Base-by-base conservation (phyloP, 768 basidiomycete species). In the Pholiota microspora region DNA sequence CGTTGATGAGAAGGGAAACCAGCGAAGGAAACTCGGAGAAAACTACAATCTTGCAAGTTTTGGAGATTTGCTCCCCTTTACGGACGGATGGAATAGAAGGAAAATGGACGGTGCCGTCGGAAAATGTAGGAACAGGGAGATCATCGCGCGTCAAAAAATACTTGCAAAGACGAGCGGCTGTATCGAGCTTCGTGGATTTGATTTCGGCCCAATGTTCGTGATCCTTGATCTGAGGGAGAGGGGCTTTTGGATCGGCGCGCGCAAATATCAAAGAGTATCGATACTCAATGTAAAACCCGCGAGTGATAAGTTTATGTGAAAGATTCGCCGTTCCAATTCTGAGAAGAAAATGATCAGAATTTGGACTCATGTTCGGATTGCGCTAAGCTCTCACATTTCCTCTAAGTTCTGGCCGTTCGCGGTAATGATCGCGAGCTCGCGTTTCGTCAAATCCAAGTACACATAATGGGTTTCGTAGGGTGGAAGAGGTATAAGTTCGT, bases 131-230 rank as follows among this genome's bases (percentile, higher is more conserved):
- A 1, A 44, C 49, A 7, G 58, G 61, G 0, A 49, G 56, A 15
- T 62, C 44, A 29, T 69, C 63, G 1, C 60, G 55, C 3, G 27
- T 46, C 0, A 64, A 35, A 6, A 60, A n/a, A 18, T 64, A 55
- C 4, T 15, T 21, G 15, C 53, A 52, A 1, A 66, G 59, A 0
- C 29, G 34, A 0, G 59, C 60, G 6, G 54, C 51, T 0, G 35
- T 53, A 49, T 66, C 60, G 13, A 66, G 32, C 24, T 66, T 66
- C 5, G 65, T 66, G 1, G 63, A 62, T 25, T 54, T 61, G 5
- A 28, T 23, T 0, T 25, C 31, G 2, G 45, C 38, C 65, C 65
- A 66, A 0, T 59, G 55, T 0, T 55, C 55, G n/a, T 61, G 53
- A 2, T 38, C 46, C 1, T 40, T 49, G 36, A 64, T 61, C 1